Base-by-base conservation (phyloP, 1,139 yeast species). In the Candida labiduridarum region DNA sequence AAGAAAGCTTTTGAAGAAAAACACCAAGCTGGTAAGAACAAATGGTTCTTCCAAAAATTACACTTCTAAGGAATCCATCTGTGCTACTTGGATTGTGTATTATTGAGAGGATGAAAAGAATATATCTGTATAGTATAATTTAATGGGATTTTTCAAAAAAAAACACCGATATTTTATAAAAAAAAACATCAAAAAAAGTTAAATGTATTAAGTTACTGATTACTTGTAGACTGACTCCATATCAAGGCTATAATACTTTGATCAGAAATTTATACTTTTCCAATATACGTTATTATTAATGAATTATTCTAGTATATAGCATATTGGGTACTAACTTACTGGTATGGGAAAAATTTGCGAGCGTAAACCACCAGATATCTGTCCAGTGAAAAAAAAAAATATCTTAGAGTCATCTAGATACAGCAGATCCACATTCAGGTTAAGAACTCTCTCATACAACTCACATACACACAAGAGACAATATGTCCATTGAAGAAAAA, bases 11-110 rank as follows among this genome's bases (percentile, higher is more conserved):
- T 94, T 74, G 99, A 94, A 84, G 97, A 94, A 83, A 91, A 92
- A 87, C 96, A 94, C 86, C 96, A 91, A 83, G 92, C 97, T 74
- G 99, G 99, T 79, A 91, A 92, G 89, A 92, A 92, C 92, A 92
- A 91, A 82, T 94, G 99, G 99, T 94, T 94, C 87, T 94, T 94
- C 90, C 87, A 96, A 80, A 94, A 94, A 85, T 89, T 94, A 78
- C 89, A 91, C 84, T 94, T 94, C 84, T 94, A 91, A 89, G 53
- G 46, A 42, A 44, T n/a, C 19, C n/a, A 45, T 15, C 29, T 11
- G 31, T 25, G 22, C 30, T 15, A 19, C 41, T 29, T 38, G 30
- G 41, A 22, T 38, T 38, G 41, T 38, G 41, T 38, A 19, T 19
- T 4, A 19, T 19, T 19, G 22, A 25, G 29, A 25, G 29, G 41